phyloP scores from a whole-genome alignment of 2,329 filamentous ascomycete species.

The Massarina eburnea region DNA sequence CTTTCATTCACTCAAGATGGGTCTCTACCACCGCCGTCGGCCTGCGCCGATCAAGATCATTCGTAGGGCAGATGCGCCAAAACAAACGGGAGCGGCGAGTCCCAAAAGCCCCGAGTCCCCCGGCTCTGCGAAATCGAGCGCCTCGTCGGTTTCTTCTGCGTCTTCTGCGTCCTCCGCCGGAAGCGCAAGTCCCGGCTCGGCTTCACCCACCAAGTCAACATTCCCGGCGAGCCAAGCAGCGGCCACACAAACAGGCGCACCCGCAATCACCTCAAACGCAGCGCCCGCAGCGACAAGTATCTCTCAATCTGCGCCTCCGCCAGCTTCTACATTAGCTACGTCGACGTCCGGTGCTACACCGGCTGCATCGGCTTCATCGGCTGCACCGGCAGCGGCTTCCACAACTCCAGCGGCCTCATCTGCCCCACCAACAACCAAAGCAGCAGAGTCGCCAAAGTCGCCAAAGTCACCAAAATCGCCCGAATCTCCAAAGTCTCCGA shows the following conservation, averaged over 20 bases:
- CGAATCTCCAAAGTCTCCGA: neutral
- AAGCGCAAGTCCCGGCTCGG: neutral
- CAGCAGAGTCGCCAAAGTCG: neutral
- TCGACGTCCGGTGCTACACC: neutral
- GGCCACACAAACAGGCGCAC: neutral
- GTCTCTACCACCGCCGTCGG: constrained; percentile 27
- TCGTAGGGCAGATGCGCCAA: constrained; percentile 12
- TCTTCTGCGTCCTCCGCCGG: neutral
- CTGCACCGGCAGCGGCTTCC: neutral
- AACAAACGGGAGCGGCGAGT: constrained; percentile 2
- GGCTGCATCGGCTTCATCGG: neutral
- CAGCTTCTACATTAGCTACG: neutral
- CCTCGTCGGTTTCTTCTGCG: neutral
- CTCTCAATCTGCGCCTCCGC: neutral
- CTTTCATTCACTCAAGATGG: constrained; percentile 22
- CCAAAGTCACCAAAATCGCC: constrained; percentile 3
- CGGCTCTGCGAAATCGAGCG: neutral
- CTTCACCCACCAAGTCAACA: neutral
- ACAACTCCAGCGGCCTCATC: neutral
- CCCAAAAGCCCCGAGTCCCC: constrained; percentile 18
- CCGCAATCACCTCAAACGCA: neutral
- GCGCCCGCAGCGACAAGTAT: neutral
- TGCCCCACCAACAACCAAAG: neutral
- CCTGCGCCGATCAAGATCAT: constrained; percentile 29
- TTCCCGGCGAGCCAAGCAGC: neutral